phyloP scores from a whole-genome alignment of 2,329 filamentous ascomycete genomes.

The Sclerotiophoma versabilis region DNA sequence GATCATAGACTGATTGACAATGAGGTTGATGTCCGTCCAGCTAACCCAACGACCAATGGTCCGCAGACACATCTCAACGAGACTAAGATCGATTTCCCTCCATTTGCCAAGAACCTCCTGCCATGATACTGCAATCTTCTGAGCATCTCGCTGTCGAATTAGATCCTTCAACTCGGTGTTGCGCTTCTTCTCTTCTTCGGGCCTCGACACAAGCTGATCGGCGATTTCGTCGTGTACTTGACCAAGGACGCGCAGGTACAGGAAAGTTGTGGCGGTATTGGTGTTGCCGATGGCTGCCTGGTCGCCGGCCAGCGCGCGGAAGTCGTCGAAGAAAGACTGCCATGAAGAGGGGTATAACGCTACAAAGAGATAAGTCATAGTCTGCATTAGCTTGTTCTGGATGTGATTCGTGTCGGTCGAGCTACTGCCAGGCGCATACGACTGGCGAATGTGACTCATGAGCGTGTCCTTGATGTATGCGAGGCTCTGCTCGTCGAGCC shows the following conservation, averaged over 20 bases:
- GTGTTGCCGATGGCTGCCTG: constrained; percentile 64
- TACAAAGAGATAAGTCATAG: constrained; percentile 91
- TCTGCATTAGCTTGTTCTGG: constrained; percentile 97
- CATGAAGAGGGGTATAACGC: constrained; percentile 85
- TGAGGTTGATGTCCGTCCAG: constrained; percentile 95
- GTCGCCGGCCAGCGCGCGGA: constrained; percentile 76
- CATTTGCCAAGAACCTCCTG: constrained; percentile 86
- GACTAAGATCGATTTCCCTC: constrained; percentile 68
- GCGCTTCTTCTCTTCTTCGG: constrained; percentile 79
- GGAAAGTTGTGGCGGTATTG: constrained; percentile 77
- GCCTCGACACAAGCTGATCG: constrained; percentile 83
- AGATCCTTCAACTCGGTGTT: constrained; percentile 92
- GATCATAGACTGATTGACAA: constrained; percentile 84
- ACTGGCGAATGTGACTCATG: constrained; percentile 78
- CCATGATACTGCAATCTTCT: constrained; percentile 88
- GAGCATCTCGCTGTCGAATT: constrained; percentile 84
- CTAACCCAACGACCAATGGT: constrained; percentile 97
- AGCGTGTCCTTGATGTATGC: constrained; percentile 80
- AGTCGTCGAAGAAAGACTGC: constrained; percentile 90
- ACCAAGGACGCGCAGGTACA: constrained; percentile 87
- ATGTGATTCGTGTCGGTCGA: constrained; percentile 75
- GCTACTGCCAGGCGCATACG: constrained; percentile 69
- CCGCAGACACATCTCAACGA: constrained; percentile 88
- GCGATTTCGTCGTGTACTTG: constrained; percentile 98
- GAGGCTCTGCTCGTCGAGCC: constrained; percentile 76